These are phyloP conservation scores for Aspergillus sclerotialis DNA, from an alignment of 2,329 filamentous ascomycete species.

Conservation along the genomic window DNA sequence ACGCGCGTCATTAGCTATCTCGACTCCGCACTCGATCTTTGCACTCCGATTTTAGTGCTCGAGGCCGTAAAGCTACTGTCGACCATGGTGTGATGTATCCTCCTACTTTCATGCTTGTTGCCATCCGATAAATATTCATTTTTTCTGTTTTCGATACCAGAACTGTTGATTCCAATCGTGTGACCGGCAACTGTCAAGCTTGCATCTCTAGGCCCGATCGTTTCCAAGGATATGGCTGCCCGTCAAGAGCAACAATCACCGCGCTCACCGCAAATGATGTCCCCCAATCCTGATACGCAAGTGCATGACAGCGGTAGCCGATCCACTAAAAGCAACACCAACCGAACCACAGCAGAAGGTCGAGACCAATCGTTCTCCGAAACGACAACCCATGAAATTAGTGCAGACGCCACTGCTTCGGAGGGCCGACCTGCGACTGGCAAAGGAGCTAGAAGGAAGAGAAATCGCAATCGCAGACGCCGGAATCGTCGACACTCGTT, in stretches of 20 bases:
- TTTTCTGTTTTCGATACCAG: background rate
- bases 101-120: no score
- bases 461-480: slow-evolving; percentile 72
- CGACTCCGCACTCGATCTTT: slow-evolving; percentile 2
- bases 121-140: no score
- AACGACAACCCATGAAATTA: slow-evolving; percentile 13
- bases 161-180: background rate
- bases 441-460: slow-evolving; percentile 43
- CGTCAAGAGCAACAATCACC: background rate
- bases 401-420: slow-evolving; percentile 13
- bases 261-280: background rate
- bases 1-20: slow-evolving; percentile 7
- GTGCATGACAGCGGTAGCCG: background rate
- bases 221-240: background rate
- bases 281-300: background rate
- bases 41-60: background rate
- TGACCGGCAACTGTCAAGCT: no score
- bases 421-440: slow-evolving; percentile 13
- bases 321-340: background rate
- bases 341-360: slow-evolving; percentile 2
- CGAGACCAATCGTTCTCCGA: slow-evolving; percentile 2
- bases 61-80: background rate
- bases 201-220: no score
- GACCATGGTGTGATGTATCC: slow-evolving; percentile 1
- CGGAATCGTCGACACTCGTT: slow-evolving; percentile 78